Percentiles rank a stretch among this genome's conserved stretches.
Evolutionary conservation across 139 green algal genomes (phyloP).

Genomic region (Axilococcus clingmanii): DNA sequence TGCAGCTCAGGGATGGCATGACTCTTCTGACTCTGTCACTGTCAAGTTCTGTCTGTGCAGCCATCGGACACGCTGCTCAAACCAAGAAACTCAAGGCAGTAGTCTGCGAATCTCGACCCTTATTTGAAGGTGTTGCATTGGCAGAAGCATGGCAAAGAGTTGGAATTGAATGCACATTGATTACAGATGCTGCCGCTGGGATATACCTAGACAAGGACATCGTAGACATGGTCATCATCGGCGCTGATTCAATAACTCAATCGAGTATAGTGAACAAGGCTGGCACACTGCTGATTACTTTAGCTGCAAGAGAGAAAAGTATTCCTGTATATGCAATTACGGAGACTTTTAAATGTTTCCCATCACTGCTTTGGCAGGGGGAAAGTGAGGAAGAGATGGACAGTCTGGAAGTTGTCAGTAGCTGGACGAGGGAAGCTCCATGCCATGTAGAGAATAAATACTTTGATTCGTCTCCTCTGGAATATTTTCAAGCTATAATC

Average conservation of each 20-base stretch:
- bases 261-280: constrained; percentile 33
- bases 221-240: constrained; percentile 31
- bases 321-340: constrained; percentile 26
- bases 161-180: constrained; percentile 19
- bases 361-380: no score
- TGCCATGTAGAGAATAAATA: no score
- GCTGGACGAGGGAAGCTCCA: no score
- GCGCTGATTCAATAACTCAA: constrained; percentile 25
- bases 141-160: constrained; percentile 14
- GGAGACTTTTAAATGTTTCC: no score
- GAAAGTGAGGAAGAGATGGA: no score
- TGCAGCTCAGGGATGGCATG: constrained; percentile 7
- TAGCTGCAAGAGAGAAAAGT: constrained; percentile 13
- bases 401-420: no score
- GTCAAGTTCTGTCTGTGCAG: constrained; percentile 2
- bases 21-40: constrained; percentile 8
- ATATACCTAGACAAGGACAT: constrained; percentile 16
- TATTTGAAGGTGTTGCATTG: constrained; percentile 27
- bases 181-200: constrained; percentile 37
- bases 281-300: constrained; percentile 25
- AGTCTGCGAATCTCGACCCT: constrained; percentile 30
- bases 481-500: no score
- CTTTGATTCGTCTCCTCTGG: no score
- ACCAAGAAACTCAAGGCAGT: constrained; percentile 10
- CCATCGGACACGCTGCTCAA: neutral